Percentiles rank a stretch among this genome's conserved stretches.
Conservation (phyloP, 495 filamentous ascomycete species). For the Saxophila tyrrhenica region DNA sequence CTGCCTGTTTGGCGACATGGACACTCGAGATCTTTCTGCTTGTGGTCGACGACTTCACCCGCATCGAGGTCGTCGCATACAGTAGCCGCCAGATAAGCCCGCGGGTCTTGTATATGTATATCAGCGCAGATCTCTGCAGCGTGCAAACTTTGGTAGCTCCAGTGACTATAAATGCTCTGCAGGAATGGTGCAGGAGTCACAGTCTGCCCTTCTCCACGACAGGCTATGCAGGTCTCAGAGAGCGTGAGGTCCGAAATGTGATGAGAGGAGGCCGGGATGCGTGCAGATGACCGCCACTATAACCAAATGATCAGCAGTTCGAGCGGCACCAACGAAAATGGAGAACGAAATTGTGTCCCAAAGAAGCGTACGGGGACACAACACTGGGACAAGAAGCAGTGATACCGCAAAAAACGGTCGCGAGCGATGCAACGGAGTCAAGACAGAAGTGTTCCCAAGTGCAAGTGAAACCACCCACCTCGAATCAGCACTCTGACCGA, state of each 20-base stretch:
- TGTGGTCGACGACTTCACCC: background rate
- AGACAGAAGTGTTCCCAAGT: background rate
- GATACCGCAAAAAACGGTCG: background rate
- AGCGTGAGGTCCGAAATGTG: too few relatives aligned
- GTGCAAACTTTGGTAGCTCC: background rate
- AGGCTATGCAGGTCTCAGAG: background rate
- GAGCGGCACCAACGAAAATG: background rate
- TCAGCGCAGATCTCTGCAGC: background rate
- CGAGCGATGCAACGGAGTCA: background rate
- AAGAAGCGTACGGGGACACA: background rate
- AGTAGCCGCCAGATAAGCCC: background rate
- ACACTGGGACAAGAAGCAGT: background rate
- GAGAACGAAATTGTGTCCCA: background rate
- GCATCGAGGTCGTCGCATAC: too few relatives aligned
- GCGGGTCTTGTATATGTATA: background rate
- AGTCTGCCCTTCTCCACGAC: background rate
- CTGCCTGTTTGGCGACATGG: conserved; percentile 7
- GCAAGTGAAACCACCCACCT: background rate
- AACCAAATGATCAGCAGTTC: background rate
- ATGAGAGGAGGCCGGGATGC: background rate
- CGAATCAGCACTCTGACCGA: background rate
- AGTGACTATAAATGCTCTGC: background rate
- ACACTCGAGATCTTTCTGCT: background rate
- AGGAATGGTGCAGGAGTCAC: background rate
- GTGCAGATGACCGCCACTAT: background rate